Conservation (phyloP, 768 basidiomycete species). For the Termitomyces sp. region DNA sequence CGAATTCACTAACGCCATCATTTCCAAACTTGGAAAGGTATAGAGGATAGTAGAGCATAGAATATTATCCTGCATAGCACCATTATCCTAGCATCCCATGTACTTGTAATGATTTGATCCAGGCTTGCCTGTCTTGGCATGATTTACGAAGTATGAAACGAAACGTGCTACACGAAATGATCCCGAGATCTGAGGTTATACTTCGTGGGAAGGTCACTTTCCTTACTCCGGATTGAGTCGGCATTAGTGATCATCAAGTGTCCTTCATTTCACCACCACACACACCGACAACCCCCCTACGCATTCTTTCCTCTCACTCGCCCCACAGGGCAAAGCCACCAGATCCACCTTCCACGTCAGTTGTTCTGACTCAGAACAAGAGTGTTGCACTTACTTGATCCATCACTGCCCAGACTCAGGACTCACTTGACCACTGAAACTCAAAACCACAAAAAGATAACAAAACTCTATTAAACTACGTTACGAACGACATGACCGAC, state of each 20-base stretch:
- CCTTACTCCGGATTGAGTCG: slow-evolving; percentile 22
- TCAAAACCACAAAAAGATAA: slow-evolving; percentile 41
- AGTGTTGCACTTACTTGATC: slow-evolving; percentile 10
- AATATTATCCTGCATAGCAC: too few species aligned
- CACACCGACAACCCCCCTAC: slow-evolving; percentile 38
- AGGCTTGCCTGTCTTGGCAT: slow-evolving; percentile 3
- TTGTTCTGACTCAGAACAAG: not conserved
- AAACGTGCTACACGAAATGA: not conserved
- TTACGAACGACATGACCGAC: slow-evolving; percentile 90
- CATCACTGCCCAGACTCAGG: slow-evolving; percentile 20
- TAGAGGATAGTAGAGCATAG: slow-evolving; percentile 11
- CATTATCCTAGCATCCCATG: slow-evolving; percentile 2
- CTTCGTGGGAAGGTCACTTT: slow-evolving; percentile 35
- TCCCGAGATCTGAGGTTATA: not conserved
- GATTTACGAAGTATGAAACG: slow-evolving; percentile 3
- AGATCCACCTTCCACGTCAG: slow-evolving; percentile 15
- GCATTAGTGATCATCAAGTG: slow-evolving; percentile 35
- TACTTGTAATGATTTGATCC: slow-evolving; percentile 5
- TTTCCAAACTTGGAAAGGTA: slow-evolving; percentile 52
- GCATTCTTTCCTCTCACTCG: slow-evolving; percentile 71
- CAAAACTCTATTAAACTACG: slow-evolving; percentile 43
- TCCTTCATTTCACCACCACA: slow-evolving; percentile 47
- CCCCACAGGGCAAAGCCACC: slow-evolving; percentile 83
- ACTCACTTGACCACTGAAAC: slow-evolving; percentile 28
- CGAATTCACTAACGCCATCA: slow-evolving; percentile 89